These are phyloP conservation scores for Sporothrix humicola DNA, from an alignment of 2,329 filamentous ascomycete species.

Conservation along the genomic window DNA sequence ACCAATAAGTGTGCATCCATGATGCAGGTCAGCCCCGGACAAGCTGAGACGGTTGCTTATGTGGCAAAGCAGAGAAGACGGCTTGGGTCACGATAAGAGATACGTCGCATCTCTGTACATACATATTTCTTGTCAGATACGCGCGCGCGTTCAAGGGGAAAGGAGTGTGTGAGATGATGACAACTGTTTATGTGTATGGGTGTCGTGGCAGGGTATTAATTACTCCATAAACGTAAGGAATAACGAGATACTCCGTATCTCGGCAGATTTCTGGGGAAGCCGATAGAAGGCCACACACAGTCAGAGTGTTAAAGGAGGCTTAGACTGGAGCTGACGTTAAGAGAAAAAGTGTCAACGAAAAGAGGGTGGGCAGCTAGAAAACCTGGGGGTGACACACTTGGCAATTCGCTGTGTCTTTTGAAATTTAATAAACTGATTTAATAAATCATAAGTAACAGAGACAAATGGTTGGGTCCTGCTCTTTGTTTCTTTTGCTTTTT, in stretches of 20 bases:
- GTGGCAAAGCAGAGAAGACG: neutral
- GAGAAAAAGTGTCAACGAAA: neutral
- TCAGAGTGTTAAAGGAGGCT: neutral
- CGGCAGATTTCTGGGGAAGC: constrained; percentile 21
- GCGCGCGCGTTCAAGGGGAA: constrained; percentile 7
- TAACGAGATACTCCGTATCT: neutral
- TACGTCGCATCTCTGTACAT: neutral
- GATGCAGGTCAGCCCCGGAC: constrained; percentile 17
- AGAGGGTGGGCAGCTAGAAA: constrained; percentile 1
- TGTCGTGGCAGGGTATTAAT: neutral
- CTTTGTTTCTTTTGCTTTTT: neutral
- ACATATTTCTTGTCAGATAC: neutral
- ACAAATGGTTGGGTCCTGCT: neutral
- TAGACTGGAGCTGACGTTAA: constrained; percentile 10
- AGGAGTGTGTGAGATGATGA: neutral
- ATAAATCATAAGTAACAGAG: neutral
- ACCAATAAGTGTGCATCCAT: neutral
- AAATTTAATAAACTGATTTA: constrained; percentile 1
- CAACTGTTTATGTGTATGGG: neutral
- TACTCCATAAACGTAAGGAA: neutral
- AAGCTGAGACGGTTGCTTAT: neutral
- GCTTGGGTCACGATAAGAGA: constrained; percentile 1
- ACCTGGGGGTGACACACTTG: neutral
- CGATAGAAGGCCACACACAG: neutral
- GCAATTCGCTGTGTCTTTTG: neutral